Evolutionary conservation across 345 rosid species (phyloP), one percentile per base, ranked within the genome.

Genomic region (Viola odorata): DNA sequence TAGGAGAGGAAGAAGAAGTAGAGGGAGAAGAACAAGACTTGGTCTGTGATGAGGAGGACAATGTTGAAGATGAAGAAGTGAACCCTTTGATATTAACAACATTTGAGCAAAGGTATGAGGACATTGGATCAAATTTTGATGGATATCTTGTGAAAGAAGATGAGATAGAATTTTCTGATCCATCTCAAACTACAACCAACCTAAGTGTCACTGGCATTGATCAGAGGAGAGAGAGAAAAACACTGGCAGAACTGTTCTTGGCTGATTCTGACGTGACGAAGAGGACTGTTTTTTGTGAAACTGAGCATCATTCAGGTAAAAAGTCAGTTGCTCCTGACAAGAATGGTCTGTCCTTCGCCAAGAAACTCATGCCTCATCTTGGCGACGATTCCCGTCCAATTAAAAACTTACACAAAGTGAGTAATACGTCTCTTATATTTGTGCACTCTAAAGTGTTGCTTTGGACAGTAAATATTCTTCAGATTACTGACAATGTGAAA

Each of bases 171-270:
- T 50, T 53, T 39, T 12, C 56, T 68, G 76, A 60, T 53, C 78
- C 39, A 73, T 64, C 60, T 64, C 51, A 15, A 16, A 6, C 45
- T 60, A 37, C 32, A 23, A 14, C 41, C 37, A 51, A 58, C 60
- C 54, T 61, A 15, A 37, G 55, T 62, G 58, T 50, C 65, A 6
- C 50, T 6, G 80, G 70, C 45, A 50, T 11, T 42, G 76, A 70
- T 13, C 65, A 73, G 45, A 70, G 75, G 41, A 76, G 78, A 54
- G 63, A 63, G 68, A 89, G 95, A 74, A 82, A 71, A 55, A 91
- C 98, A 32, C 86, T 91, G 32, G 89, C 92, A 3, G 95, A 91
- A 54, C 77, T 91, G 12, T 91, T 91, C 80, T 67, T 66, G 63
- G 95, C 82, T 15, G 95, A 91, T 32, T 72, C 78, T 40, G 81